Base-by-base conservation (phyloP, 495 filamentous ascomycete species). In the Penicillium dipodomyicola region DNA sequence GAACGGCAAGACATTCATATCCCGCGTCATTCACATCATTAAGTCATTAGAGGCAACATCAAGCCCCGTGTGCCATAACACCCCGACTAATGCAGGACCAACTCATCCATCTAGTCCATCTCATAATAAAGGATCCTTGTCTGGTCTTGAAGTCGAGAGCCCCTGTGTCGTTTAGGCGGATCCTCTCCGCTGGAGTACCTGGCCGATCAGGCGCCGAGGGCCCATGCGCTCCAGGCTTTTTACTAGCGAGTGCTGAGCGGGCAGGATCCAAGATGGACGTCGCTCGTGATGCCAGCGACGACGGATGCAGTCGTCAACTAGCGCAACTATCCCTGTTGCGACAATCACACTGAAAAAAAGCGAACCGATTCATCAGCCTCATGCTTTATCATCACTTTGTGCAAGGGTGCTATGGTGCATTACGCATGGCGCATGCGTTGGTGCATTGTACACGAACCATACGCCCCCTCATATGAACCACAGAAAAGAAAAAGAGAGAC, bases 301-400 rank as follows among this genome's bases (percentile, higher is more conserved):
- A 69, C 88, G 87, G 74, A 96, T 93, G 73, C 87, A 89, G 72
- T 98, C 93, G 65, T 98, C 94, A 56, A 96, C 87, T 43, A 98
- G 84, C 7, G 89, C 85, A 45, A 95, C 89, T 64, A 98, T 79
- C 39, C 93, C 94, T 47, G 92, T 93, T 22, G 92, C 86, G 54
- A 98, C 84, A 64, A 97, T 87, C 59, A 92, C 87, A 66, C 92
- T 96, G 43, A 2, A 22, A 11, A 33, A 22, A 44, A 27, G 54
- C 27, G 59, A 41, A 56, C 39, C 51, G 25, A 52, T 72, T 68
- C 68, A 67, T 70, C 55, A 70, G 59, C 49, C 52, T 54, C 52
- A 40, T 42, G 27, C 14, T 33, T 46, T 23, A 33, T 39, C 20
- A 23, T 33, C 14, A 33, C 37, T 27, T 22, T 51, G n/a, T 10